These are phyloP conservation scores for Ambrosiella cleistominuta DNA, from an alignment of 2,329 filamentous ascomycete genomes.

Conservation along the genomic window DNA sequence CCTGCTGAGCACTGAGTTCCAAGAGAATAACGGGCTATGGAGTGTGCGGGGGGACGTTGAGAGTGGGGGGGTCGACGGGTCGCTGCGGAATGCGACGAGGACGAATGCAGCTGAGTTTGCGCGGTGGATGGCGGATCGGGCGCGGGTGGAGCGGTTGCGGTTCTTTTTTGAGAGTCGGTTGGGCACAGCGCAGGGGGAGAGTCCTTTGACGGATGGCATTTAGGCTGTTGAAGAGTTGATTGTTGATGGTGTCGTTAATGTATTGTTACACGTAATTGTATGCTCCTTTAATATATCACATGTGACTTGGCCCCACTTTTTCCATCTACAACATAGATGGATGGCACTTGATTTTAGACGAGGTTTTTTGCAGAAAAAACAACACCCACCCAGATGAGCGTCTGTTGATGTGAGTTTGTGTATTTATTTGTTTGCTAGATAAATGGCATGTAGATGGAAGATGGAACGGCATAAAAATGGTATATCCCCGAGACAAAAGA, in stretches of 20 bases:
- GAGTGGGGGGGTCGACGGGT: constrained; percentile 18
- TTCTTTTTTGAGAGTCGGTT: constrained; percentile 26
- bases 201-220: constrained; percentile 20
- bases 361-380: too few relatives aligned
- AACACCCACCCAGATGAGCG: not conserved
- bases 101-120: constrained; percentile 24
- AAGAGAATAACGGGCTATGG: constrained; percentile 19
- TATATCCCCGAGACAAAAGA: not conserved
- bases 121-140: constrained; percentile 26
- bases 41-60: constrained; percentile 21
- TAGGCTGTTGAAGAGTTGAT: constrained; percentile 7
- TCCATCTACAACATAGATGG: too few relatives aligned
- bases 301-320: too few relatives aligned
- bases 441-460: not conserved
- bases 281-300: not conserved
- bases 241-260: not conserved
- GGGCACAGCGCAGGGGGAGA: constrained; percentile 25
- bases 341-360: too few relatives aligned
- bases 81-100: constrained; percentile 17
- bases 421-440: not conserved
- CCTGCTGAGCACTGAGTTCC: constrained; percentile 25
- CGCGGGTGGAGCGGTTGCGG: constrained; percentile 23
- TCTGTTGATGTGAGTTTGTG: not conserved
- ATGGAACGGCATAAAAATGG: not conserved
- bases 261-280: not conserved